These are phyloP conservation scores for Aureobasidium pullulans DNA, from an alignment of 2,329 filamentous ascomycete genomes.

Conservation along the genomic window DNA sequence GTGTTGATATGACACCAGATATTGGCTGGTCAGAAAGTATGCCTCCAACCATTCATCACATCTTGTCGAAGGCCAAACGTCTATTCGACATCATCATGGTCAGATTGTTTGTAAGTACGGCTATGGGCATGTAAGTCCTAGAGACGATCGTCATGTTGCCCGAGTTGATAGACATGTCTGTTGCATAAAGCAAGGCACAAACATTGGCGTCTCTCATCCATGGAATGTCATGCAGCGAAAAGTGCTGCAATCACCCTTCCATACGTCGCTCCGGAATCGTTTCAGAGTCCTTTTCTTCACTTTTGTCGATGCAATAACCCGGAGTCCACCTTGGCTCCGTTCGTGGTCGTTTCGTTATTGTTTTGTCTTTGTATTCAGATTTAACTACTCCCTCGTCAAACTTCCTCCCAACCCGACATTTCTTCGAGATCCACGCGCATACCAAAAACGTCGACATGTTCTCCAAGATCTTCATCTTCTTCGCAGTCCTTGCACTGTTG, in stretches of 20 bases:
- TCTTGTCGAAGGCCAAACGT: neutral
- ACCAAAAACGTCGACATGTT: slow-evolving; percentile 32
- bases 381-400: too few species aligned
- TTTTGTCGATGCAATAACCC: neutral
- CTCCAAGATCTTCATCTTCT: slow-evolving; percentile 35
- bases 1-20: too few species aligned
- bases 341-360: neutral
- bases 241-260: neutral
- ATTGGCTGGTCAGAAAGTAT: too few species aligned
- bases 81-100: neutral
- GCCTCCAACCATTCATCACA: neutral
- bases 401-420: neutral
- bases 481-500: slow-evolving; percentile 39
- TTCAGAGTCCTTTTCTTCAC: neutral
- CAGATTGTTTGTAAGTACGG: neutral
- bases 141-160: too few species aligned
- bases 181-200: slow-evolving; percentile 5
- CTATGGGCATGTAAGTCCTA: neutral
- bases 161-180: neutral
- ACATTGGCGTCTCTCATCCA: neutral
- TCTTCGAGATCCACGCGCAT: neutral
- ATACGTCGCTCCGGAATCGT: neutral
- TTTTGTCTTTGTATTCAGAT: neutral
- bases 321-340: neutral
- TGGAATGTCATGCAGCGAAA: slow-evolving; percentile 2